These are phyloP conservation scores for Paramyrothecium sp. DNA, from an alignment of 2,329 filamentous ascomycete species.

Conservation along the genomic window DNA sequence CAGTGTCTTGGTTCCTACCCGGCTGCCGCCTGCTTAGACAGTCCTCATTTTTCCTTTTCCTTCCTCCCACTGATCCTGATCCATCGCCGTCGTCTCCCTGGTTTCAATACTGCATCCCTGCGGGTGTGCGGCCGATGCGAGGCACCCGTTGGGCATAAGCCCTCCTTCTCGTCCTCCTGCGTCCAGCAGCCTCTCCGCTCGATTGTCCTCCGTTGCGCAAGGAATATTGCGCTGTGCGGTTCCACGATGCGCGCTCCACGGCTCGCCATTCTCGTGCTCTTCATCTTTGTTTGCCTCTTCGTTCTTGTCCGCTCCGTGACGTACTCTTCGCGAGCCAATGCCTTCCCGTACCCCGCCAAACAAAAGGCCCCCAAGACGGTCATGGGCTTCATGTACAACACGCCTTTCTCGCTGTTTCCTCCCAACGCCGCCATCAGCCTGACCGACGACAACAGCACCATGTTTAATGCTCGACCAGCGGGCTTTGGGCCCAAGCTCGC, in stretches of 20 bases:
- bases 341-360: constrained; percentile 19
- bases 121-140: not conserved
- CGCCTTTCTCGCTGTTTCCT: constrained; percentile 85
- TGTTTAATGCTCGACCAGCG: constrained; percentile 89
- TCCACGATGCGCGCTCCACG: constrained; percentile 53
- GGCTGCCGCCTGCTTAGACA: not conserved
- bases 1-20: not conserved
- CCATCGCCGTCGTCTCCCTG: not conserved
- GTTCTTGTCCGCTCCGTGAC: constrained; percentile 52
- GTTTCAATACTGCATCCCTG: not conserved
- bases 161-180: not conserved
- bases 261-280: constrained; percentile 52
- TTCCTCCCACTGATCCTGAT: not conserved
- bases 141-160: not conserved
- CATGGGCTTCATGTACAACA: constrained; percentile 60
- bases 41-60: not conserved
- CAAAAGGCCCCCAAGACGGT: constrained; percentile 21
- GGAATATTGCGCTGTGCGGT: constrained; percentile 2
- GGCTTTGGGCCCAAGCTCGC: constrained; percentile 86
- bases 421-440: constrained; percentile 94
- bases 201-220: not conserved
- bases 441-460: constrained; percentile 97
- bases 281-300: constrained; percentile 52
- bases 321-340: constrained; percentile 28
- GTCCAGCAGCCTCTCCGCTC: not conserved